Evolutionary conservation across 73 alveolate genomes (phyloP).

Genomic region (Blepharisma japonicum): DNA sequence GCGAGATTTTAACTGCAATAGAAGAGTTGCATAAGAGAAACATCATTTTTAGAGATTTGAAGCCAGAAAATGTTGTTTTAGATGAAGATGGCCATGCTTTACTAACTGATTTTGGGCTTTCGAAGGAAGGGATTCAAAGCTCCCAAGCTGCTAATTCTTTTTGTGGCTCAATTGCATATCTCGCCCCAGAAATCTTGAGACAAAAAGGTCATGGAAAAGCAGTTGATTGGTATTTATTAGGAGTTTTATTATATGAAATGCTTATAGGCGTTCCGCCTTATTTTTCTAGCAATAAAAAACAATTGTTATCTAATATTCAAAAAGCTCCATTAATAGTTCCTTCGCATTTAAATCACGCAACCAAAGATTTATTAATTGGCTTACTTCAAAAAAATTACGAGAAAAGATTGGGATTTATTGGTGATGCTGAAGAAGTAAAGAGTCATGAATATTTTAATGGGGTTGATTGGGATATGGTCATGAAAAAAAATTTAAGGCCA

Average conservation of each 20-base stretch:
- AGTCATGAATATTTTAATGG: constrained; percentile 63
- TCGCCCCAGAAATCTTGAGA: constrained; percentile 86
- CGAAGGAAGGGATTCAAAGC: constrained; percentile 92
- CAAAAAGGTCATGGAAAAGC: constrained; percentile 81
- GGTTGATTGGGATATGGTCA: constrained; percentile 54
- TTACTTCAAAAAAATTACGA: constrained; percentile 55
- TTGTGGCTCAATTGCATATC: constrained; percentile 92
- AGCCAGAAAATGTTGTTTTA: constrained; percentile 95
- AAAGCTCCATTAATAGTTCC: constrained; percentile 27
- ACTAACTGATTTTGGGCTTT: constrained; percentile 96
- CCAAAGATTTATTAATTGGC: constrained; percentile 37
- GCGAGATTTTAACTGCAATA: constrained; percentile 88
- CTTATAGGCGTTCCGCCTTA: constrained; percentile 63
- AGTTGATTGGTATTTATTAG: constrained; percentile 94
- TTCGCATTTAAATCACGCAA: background rate
- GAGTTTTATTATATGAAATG: constrained; percentile 93
- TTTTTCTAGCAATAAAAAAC: constrained; percentile 32
- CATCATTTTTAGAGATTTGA: constrained; percentile 92
- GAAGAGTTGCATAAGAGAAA: constrained; percentile 89
- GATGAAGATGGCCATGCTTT: constrained; percentile 92
- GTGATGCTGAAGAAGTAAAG: constrained; percentile 63
- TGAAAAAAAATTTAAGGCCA: constrained; percentile 35
- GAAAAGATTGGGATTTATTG: constrained; percentile 58
- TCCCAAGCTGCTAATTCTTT: constrained; percentile 68
- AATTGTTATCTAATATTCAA: constrained; percentile 35